Evolutionary conservation across 371 early-diverging fungal genomes (phyloP).

Genomic region (Mortierella sp.): DNA sequence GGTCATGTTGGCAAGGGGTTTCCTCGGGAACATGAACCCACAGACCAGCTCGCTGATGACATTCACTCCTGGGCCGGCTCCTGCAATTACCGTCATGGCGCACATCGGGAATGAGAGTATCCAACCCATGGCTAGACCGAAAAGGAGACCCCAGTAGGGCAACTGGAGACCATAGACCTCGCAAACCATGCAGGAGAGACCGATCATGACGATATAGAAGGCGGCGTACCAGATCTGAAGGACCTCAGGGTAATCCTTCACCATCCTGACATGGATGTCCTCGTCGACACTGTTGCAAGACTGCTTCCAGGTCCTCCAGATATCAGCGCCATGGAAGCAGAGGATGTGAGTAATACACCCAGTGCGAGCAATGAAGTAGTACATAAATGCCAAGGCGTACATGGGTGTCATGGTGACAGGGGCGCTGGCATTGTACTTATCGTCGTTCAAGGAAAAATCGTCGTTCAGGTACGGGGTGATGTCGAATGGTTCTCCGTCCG

Average conservation of each 20-base stretch:
- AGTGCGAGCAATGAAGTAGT: constrained; percentile 68
- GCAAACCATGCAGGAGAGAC: constrained; percentile 68
- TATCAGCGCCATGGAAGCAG: constrained; percentile 60
- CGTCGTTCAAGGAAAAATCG: constrained; percentile 31
- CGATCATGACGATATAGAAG: constrained; percentile 68
- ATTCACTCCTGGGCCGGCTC: constrained; percentile 75
- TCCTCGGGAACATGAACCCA: constrained; percentile 69
- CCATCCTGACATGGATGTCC: constrained; percentile 76
- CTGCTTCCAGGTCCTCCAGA: constrained; percentile 47
- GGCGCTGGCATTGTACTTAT: constrained; percentile 64
- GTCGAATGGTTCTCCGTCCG: neutral
- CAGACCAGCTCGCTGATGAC: constrained; percentile 73
- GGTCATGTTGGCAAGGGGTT: constrained; percentile 35
- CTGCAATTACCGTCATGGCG: constrained; percentile 77
- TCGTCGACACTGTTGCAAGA: constrained; percentile 35
- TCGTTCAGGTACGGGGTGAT: constrained; percentile 44
- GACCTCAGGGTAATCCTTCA: constrained; percentile 62
- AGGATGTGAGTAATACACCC: constrained; percentile 72
- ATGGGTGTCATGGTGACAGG: constrained; percentile 79
- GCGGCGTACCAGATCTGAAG: constrained; percentile 79
- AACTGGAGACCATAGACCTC: constrained; percentile 67
- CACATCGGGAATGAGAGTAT: constrained; percentile 69
- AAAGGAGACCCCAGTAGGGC: constrained; percentile 76
- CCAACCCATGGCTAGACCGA: constrained; percentile 70
- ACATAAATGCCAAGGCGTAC: constrained; percentile 76